Evolutionary conservation across 768 basidiomycete genomes (phyloP), one percentile per base, ranked within the genome.

Genomic region (Glaciozyma martinii): DNA sequence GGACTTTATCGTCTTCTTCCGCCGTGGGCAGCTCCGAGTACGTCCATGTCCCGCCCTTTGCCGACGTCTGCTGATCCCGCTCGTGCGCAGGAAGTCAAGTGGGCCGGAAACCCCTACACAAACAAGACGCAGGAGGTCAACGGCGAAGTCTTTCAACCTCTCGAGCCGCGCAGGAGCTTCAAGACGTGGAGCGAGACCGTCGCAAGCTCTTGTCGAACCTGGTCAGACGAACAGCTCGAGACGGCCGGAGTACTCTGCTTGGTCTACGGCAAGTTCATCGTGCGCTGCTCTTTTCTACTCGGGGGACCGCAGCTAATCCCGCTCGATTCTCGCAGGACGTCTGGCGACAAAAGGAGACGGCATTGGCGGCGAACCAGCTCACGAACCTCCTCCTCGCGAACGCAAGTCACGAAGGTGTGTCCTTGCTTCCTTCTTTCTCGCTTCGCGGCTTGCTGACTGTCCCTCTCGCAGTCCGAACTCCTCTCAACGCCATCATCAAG

Each of bases 401-500:
- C 75, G 88, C 88, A 7, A 86, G 84, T 66, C 88, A 91, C 72
- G 89, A 90, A 80, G 86, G 87, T 83, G 71, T 56, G 71, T 70
- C 66, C 18, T 58, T 64, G 27, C 62, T 13, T 60, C 9, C 49
- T 42, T 56, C 30, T 33, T 66, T 56, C 61, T 55, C 25, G 29
- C 18, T n/a, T 29, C n/a, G 18, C 30, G 43, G 23, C 19, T 32
- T 27, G 6, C n/a, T 29, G 10, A 27, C 33, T n/a, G 27, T 19
- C n/a, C 1, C 21, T 27, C 27, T 1, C 32, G 54, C 55, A 85
- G 86, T 87, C 7, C 83, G 86, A 30, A 88, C 86, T 5, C 86
- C 87, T 10, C 72, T 88, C 61, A 87, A 89, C 71, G 87, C 89
- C 71, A 89, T 90, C 69, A 89, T 90, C 76, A 89, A 89, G 84